Conservation (phyloP, 2,329 filamentous ascomycete genomes). For the Parasarocladium wereldwijsianum region DNA sequence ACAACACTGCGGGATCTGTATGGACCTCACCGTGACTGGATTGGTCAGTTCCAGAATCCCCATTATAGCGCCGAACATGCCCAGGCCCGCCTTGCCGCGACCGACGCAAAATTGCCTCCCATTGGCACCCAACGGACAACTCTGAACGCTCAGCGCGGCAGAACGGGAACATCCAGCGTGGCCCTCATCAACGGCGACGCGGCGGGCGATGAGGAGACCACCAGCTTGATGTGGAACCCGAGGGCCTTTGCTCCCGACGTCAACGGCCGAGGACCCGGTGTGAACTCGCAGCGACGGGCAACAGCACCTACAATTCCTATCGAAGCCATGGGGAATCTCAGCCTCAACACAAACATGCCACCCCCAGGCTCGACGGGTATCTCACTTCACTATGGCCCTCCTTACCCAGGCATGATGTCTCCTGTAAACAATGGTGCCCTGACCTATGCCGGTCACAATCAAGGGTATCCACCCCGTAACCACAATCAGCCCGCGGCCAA, state of each 20-base stretch:
- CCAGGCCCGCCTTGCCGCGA: too few relatives aligned
- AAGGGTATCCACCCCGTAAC: conserved; percentile 11
- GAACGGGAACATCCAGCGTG: conserved; percentile 50
- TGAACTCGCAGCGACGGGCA: conserved; percentile 38
- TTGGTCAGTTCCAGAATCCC: too few relatives aligned
- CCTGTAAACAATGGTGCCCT: conserved; percentile 24
- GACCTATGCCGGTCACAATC: conserved; percentile 6
- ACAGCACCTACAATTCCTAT: conserved; percentile 61
- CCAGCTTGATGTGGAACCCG: conserved; percentile 56
- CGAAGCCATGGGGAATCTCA: conserved; percentile 52
- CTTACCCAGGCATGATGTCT: conserved; percentile 33
- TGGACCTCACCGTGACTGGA: too few relatives aligned
- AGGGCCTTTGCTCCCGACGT: conserved; percentile 55
- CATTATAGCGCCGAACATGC: too few relatives aligned
- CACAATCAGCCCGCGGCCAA: conserved; percentile 47
- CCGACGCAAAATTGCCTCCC: too few relatives aligned
- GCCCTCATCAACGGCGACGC: conserved; percentile 55
- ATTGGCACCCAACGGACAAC: conserved; percentile 57
- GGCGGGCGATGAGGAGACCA: conserved; percentile 54
- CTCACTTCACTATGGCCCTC: too few relatives aligned
- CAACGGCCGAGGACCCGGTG: conserved; percentile 6
- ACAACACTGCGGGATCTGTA: too few relatives aligned
- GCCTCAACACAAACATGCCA: conserved; percentile 49
- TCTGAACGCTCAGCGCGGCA: too few relatives aligned
- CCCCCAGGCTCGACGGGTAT: conserved; percentile 39